These are phyloP conservation scores for Naematelia encephala DNA, from an alignment of 768 basidiomycete genomes.

Conservation along the genomic window DNA sequence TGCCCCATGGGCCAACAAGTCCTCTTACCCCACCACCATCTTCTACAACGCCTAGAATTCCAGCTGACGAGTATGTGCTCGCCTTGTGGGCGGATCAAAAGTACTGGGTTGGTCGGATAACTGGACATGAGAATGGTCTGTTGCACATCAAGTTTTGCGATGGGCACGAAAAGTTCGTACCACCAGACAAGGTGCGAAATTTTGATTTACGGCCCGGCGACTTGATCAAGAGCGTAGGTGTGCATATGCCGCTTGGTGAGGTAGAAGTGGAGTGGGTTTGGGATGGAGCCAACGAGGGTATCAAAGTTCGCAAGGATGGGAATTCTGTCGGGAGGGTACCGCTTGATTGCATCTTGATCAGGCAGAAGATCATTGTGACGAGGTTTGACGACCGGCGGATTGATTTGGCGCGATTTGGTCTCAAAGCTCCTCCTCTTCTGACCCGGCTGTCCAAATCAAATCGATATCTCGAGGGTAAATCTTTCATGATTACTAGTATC, in stretches of 20 bases:
- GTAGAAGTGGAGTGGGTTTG: slow-evolving; percentile 17
- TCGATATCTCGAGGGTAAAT: neutral
- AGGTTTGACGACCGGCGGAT: neutral
- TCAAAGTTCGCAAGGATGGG: neutral
- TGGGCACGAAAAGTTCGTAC: slow-evolving; percentile 12
- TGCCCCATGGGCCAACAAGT: neutral
- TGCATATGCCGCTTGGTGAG: neutral
- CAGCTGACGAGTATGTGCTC: neutral
- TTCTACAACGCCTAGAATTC: neutral
- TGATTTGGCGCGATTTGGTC: neutral
- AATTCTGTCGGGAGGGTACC: neutral
- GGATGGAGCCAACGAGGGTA: slow-evolving; percentile 8
- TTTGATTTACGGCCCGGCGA: neutral
- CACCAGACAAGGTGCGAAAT: neutral
- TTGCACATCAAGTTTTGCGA: slow-evolving; percentile 10
- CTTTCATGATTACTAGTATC: slow-evolving; percentile 2
- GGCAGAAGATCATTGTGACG: neutral
- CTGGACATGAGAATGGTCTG: slow-evolving; percentile 5
- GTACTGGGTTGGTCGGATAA: neutral
- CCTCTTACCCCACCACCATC: neutral
- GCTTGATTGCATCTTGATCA: neutral
- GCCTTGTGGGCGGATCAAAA: neutral
- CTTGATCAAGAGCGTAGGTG: neutral
- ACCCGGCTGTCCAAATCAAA: neutral
- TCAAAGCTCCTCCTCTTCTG: neutral